phyloP scores from a whole-genome alignment of 2,329 filamentous ascomycete genomes.

The Colletotrichum coccodes region DNA sequence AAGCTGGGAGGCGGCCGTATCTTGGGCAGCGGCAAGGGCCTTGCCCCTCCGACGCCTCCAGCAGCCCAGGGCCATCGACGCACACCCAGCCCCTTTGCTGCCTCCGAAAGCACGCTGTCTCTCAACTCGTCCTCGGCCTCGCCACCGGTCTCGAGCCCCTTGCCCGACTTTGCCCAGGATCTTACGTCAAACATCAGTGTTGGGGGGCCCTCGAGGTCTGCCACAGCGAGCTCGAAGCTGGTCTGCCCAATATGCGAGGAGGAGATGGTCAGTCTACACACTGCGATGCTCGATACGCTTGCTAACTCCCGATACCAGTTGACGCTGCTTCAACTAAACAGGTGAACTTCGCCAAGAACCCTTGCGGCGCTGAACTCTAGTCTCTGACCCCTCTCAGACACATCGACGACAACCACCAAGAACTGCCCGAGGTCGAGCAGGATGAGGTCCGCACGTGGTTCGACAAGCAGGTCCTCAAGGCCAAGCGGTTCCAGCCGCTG shows the following conservation, averaged over 20 bases:
- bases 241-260: conserved; percentile 98
- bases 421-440: conserved; percentile 87
- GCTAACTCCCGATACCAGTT: conserved; percentile 65
- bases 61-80: conserved; percentile 50
- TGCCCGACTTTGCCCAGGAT: conserved; percentile 80
- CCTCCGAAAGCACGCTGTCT: conserved; percentile 79
- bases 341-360: conserved; percentile 49
- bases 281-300: neutral
- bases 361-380: conserved; percentile 17
- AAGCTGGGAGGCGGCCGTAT: conserved; percentile 93
- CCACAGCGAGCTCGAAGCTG: conserved; percentile 72
- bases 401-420: conserved; percentile 89
- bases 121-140: conserved; percentile 78
- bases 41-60: conserved; percentile 70
- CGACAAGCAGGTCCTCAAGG: conserved; percentile 91
- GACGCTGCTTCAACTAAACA: conserved; percentile 91
- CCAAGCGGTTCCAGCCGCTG: conserved; percentile 91
- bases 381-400: conserved; percentile 48
- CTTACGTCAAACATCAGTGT: conserved; percentile 84
- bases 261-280: conserved; percentile 79
- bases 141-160: conserved; percentile 65
- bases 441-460: conserved; percentile 98
- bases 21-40: conserved; percentile 84
- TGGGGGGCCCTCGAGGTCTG: conserved; percentile 61
- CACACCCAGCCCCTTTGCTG: conserved; percentile 60